phyloP scores from a whole-genome alignment of 2,329 filamentous ascomycete genomes.

The Tolypocladium pustulatum region DNA sequence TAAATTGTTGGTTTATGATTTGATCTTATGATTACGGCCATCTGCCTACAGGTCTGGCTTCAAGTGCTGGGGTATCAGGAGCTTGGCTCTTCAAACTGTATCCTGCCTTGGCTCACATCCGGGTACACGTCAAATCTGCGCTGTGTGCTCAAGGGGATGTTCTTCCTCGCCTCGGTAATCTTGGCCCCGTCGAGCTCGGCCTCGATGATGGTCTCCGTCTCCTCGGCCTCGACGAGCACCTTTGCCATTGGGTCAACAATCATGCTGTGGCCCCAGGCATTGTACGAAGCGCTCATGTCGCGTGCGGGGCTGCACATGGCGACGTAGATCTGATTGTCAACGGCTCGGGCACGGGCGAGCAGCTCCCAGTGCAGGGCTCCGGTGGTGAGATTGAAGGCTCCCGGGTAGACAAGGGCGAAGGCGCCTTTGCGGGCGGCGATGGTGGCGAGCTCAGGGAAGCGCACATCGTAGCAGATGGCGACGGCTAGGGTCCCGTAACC shows the following conservation, averaged over 20 bases:
- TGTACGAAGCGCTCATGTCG: constrained; percentile 66
- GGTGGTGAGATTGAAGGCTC: constrained; percentile 94
- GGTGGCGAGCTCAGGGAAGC: constrained; percentile 88
- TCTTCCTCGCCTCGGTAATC: constrained; percentile 66
- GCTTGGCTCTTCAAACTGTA: constrained; percentile 22
- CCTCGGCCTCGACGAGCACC: constrained; percentile 69
- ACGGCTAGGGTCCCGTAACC: constrained; percentile 81
- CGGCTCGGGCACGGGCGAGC: constrained; percentile 68
- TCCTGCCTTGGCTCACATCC: constrained; percentile 61
- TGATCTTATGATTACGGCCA: neutral
- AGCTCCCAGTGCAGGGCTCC: constrained; percentile 87
- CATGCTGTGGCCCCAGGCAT: constrained; percentile 87
- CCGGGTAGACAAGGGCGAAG: constrained; percentile 84
- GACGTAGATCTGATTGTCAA: constrained; percentile 93
- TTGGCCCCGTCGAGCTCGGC: constrained; percentile 57
- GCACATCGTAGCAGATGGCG: constrained; percentile 95
- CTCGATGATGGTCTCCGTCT: constrained; percentile 65
- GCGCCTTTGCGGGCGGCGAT: constrained; percentile 78
- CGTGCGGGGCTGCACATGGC: constrained; percentile 85
- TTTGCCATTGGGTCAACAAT: constrained; percentile 79
- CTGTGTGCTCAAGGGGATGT: constrained; percentile 77
- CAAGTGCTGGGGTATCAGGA: neutral
- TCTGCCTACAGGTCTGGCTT: neutral
- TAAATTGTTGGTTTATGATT: neutral
- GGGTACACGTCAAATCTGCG: constrained; percentile 92